Percentiles rank a stretch among this genome's conserved stretches.
These are phyloP conservation scores for Paecilomyces dactylethromorphus DNA, from an alignment of 2,329 filamentous ascomycete genomes.

Conservation along the genomic window DNA sequence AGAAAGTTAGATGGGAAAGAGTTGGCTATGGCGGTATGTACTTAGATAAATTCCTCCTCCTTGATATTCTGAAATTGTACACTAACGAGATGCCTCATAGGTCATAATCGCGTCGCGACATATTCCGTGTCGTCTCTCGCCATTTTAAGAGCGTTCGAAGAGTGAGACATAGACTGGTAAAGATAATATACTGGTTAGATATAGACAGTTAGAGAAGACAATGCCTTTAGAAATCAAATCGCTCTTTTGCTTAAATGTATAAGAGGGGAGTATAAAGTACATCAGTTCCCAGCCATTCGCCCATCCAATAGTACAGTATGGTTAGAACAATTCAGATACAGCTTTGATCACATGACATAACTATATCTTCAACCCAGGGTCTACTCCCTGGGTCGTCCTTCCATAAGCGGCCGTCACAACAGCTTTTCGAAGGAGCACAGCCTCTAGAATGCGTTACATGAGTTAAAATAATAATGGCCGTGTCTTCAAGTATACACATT, in stretches of 20 bases:
- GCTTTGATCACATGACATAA: background rate
- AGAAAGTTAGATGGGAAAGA: slow-evolving; percentile 38
- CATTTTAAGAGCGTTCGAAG: slow-evolving; percentile 31
- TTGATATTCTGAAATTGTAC: background rate
- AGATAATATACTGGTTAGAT: background rate
- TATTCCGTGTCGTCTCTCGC: slow-evolving; percentile 31
- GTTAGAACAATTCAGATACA: slow-evolving; percentile 12
- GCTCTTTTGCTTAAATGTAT: background rate
- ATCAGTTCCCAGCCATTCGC: slow-evolving; percentile 3
- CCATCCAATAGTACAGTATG: slow-evolving; percentile 12
- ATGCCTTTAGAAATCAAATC: background rate
- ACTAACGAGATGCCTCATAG: slow-evolving; percentile 12
- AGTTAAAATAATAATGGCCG: background rate
- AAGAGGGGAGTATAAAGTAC: slow-evolving; percentile 9
- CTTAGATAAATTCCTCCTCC: background rate
- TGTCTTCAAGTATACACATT: background rate
- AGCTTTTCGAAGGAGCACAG: background rate
- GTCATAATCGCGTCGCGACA: slow-evolving; percentile 36
- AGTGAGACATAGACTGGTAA: too few species aligned
- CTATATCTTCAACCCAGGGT: background rate
- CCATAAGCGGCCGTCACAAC: background rate
- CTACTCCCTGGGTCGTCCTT: background rate
- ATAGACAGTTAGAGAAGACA: background rate
- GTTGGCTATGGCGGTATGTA: slow-evolving; percentile 37
- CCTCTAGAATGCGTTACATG: background rate